Evolutionary conservation across 495 filamentous ascomycete genomes (phyloP), one percentile per base, ranked within the genome.

Genomic region (Penicillium simplicissimum): DNA sequence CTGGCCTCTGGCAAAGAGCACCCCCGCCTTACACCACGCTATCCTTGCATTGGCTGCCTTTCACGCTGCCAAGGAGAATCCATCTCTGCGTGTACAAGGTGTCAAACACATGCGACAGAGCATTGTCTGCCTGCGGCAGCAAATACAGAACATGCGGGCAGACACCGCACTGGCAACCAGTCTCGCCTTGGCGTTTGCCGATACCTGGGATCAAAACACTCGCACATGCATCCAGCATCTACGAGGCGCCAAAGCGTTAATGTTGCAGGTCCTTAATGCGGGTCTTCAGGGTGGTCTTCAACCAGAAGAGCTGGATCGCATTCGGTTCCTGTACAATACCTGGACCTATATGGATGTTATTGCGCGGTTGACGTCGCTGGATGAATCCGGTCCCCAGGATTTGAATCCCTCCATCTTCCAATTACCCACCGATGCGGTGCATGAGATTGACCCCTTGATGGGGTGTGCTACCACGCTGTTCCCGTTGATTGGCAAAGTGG

Each of bases 271-370:
- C 0, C 69, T 90, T n/a, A 68, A 64, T 51, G 68, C 64, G 19
- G 79, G 72, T 53, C 74, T 74, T 49, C 75, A 73, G 59, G 71
- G 60, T 21, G 59, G 66, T 35, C 35, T 74, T 62, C 58, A 52
- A 23, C 58, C 67, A 17, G 71, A 81, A 19, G 84, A 88, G 33
- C 70, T 85, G 17, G 73, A 78, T 42, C 73, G 88, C 10, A 74
- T 92, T 51, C 82, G 82, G 40, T 92, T 92, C 66, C 74, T 93
- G 40, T 88, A 88, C 70, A 92, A 90, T 69, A 87, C 88, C 9
- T 92, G 86, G 86, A 80, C 92, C 17, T 93, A 92, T 65, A 90
- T 92, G 86, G 89, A 93, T 73, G 90, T 92, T 37, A 87, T 93
- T 60, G 87, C 90, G 21, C 85, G 88, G 11, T 73, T 93, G 35